Evolutionary conservation across 495 filamentous ascomycete genomes (phyloP), one percentile per base, ranked within the genome.

Genomic region (Aspergillus carlsbadensis): DNA sequence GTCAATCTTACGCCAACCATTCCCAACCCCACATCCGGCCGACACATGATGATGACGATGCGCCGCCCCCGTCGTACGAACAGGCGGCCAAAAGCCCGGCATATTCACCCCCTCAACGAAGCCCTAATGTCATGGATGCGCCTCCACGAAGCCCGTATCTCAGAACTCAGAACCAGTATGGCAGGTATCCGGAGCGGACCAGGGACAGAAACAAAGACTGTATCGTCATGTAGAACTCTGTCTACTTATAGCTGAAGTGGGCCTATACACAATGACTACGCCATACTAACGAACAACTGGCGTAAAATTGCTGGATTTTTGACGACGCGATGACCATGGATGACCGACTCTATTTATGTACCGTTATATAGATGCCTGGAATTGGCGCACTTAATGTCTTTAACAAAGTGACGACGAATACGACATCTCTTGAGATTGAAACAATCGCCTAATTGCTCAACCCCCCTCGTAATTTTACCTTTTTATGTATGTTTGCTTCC

Each of bases 61-160:
- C 82, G 44, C 85, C 88, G 3, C 90, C 89, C 10, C 91, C 91
- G 6, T 85, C 82, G 13, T 96, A 96, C 65, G 91, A 94, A 70
- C 87, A 92, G 74, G 87, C 88, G 7, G 81, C 88, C 0, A 82
- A 78, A 29, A 78, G 79, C 45, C 79, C 77, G 6, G 78, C 80
- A 6, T 92, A 90, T 58, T 71, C 84, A 10, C 85, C 87, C 4
- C 85, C 87, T 0, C 65, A 71, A 18, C 76, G 81, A 15, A 81
- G 84, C 55, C 82, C 88, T 0, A 77, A 74, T 24, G 77, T 78
- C 52, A 43, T 52, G 17, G 59, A 52, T 41, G 35, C 49, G 29
- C 64, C 60, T 36, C 61, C 2, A 44, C 59, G 53, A 34, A 61
- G 50, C 56, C 64, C 63, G 34, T 65, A 66, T 41, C 45, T 56